Evolutionary conservation across 2,329 filamentous ascomycete genomes (phyloP).

Genomic region (Neofusicoccum ribis): DNA sequence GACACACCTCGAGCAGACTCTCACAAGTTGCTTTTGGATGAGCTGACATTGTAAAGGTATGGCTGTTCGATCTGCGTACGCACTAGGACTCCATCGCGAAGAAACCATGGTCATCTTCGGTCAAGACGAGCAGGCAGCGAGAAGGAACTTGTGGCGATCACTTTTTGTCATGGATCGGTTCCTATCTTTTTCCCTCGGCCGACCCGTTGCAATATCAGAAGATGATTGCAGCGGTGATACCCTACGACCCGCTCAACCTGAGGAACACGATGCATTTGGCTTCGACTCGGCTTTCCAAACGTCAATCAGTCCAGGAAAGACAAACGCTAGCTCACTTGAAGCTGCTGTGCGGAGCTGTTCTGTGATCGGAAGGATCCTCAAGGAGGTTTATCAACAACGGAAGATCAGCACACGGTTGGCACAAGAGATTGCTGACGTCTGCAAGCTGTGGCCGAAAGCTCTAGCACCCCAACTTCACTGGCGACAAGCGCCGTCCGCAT

Average conservation of each 20-base stretch:
- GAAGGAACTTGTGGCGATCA: conserved; percentile 64
- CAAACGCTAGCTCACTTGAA: conserved; percentile 49
- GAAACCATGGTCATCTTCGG: conserved; percentile 59
- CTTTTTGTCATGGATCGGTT: conserved; percentile 66
- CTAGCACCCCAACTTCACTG: conserved; percentile 53
- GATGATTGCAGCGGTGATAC: conserved; percentile 60
- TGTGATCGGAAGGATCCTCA: conserved; percentile 59
- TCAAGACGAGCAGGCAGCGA: conserved; percentile 46
- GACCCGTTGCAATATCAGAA: conserved; percentile 62
- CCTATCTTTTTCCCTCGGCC: conserved; percentile 62
- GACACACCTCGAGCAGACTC: too few relatives aligned
- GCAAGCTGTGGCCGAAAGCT: conserved; percentile 54
- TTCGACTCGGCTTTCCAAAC: conserved; percentile 28
- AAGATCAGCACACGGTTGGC: conserved; percentile 60
- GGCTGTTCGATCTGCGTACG: conserved; percentile 64
- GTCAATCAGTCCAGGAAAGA: conserved; percentile 31
- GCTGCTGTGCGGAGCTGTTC: conserved; percentile 59
- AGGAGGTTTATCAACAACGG: conserved; percentile 60
- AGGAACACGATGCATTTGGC: conserved; percentile 28
- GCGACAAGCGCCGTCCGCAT: conserved; percentile 48
- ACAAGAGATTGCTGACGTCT: conserved; percentile 57
- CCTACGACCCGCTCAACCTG: conserved; percentile 29
- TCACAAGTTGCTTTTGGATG: neutral
- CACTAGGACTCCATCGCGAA: conserved; percentile 62
- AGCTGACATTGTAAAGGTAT: conserved; percentile 47